A percentile compares a stretch with the other conserved stretches of the same genome.
Evolutionary conservation across 495 filamentous ascomycete genomes (phyloP).

Genomic region (Aspergillus funiculosus): DNA sequence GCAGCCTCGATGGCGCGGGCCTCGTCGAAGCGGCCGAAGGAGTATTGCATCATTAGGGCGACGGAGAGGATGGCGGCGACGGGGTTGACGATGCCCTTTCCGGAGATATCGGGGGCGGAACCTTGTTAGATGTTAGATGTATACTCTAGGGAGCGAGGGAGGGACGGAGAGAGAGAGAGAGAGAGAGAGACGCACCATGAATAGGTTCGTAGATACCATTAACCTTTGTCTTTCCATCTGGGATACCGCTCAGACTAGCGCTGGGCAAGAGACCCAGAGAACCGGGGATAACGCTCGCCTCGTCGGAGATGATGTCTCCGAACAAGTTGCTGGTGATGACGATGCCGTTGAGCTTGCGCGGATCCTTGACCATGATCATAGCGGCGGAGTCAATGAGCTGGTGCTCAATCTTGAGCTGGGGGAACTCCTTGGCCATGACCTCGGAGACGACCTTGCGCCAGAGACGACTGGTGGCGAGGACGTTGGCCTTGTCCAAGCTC

Average conservation of each 20-base stretch:
- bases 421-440: conserved; percentile 76
- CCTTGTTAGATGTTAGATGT: conserved; percentile 22
- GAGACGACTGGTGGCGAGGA: conserved; percentile 80
- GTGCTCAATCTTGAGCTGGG: conserved; percentile 74
- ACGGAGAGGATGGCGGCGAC: conserved; percentile 51
- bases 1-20: conserved; percentile 49
- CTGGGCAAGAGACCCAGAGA: conserved; percentile 85
- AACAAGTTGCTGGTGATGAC: conserved; percentile 93
- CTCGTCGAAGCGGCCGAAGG: conserved; percentile 44
- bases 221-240: conserved; percentile 56
- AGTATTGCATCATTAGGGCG: conserved; percentile 54
- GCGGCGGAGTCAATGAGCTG: conserved; percentile 94
- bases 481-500: conserved; percentile 96
- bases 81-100: conserved; percentile 79
- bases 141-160: not conserved
- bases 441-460: conserved; percentile 87
- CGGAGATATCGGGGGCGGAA: conserved; percentile 59
- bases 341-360: conserved; percentile 82
- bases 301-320: conserved; percentile 94
- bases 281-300: conserved; percentile 93
- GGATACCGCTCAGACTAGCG: conserved; percentile 80
- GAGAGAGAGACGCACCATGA: conserved; percentile 58
- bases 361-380: conserved; percentile 97
- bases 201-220: conserved; percentile 95
- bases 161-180: conserved; percentile 1